Conservation (phyloP, 306 rosid species). For the Acacia acuminata region DNA sequence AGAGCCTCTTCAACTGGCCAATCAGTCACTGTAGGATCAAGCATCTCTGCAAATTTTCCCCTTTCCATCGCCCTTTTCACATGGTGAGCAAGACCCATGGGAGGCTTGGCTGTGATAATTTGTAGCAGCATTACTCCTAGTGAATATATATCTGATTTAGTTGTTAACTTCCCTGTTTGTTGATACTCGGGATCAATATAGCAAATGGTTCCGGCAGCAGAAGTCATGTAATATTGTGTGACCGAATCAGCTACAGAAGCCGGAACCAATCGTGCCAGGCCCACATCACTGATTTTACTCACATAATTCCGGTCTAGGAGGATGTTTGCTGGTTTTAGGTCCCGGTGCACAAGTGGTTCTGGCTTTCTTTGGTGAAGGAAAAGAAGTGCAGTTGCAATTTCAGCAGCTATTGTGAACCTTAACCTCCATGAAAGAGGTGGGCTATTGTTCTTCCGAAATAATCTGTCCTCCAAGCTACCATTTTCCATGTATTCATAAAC, state of each 20-base stretch:
- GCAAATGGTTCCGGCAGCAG: conserved; percentile 97
- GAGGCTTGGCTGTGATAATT: conserved; percentile 84
- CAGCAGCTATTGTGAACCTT: conserved; percentile 82
- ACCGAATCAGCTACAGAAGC: conserved; percentile 73
- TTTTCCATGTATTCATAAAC: conserved; percentile 86
- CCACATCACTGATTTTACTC: conserved; percentile 89
- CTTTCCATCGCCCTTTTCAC: conserved; percentile 73
- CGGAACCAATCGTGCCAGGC: conserved; percentile 86
- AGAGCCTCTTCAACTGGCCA: conserved; percentile 86
- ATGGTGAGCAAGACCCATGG: conserved; percentile 87
- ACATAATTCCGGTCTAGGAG: conserved; percentile 77
- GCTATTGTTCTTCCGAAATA: conserved; percentile 59
- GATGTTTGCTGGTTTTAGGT: conserved; percentile 94
- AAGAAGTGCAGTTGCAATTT: conserved; percentile 81
- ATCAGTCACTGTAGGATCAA: conserved; percentile 73
- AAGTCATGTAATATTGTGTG: conserved; percentile 85
- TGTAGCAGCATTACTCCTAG: conserved; percentile 84
- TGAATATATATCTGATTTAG: conserved; percentile 86
- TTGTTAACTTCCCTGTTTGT: conserved; percentile 76
- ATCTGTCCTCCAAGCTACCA: conserved; percentile 92
- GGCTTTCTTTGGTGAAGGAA: conserved; percentile 97
- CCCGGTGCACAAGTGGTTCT: conserved; percentile 94
- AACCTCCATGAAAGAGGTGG: conserved; percentile 73
- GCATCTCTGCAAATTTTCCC: conserved; percentile 54
- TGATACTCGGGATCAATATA: conserved; percentile 99